phyloP scores from a whole-genome alignment of 2,329 filamentous ascomycete genomes.

The Botryotinia convoluta region DNA sequence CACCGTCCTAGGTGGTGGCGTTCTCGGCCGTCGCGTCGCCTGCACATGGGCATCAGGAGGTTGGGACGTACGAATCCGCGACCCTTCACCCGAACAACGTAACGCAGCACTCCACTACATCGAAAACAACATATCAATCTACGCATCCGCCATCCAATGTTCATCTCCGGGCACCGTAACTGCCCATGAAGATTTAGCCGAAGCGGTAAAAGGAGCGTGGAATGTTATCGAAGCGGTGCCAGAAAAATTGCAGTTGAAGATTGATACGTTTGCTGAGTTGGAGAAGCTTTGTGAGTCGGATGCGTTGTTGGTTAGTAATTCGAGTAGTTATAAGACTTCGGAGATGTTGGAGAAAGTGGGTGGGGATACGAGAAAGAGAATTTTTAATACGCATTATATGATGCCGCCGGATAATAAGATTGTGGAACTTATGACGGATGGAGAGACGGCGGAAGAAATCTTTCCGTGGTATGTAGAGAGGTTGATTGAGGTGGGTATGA shows the following conservation, averaged over 20 bases:
- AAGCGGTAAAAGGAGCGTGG: constrained; percentile 37
- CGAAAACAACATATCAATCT: constrained; percentile 37
- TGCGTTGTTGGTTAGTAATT: constrained; percentile 47
- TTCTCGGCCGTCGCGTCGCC: constrained; percentile 45
- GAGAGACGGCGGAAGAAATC: constrained; percentile 36
- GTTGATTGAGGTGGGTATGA: constrained; percentile 39
- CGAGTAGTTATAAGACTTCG: constrained; percentile 46
- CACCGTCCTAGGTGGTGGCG: constrained; percentile 44
- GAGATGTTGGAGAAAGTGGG: constrained; percentile 45
- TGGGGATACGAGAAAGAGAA: constrained; percentile 38
- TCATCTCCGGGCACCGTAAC: constrained; percentile 11
- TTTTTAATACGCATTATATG: constrained; percentile 47
- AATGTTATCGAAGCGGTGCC: constrained; percentile 44
- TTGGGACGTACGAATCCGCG: constrained; percentile 44
- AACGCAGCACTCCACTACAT: constrained; percentile 43
- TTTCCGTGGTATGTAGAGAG: constrained; percentile 37
- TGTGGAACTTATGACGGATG: constrained; percentile 43
- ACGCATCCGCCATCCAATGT: background rate
- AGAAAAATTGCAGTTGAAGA: constrained; percentile 45
- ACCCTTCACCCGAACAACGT: constrained; percentile 42
- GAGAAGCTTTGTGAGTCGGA: constrained; percentile 40
- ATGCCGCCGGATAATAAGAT: constrained; percentile 32
- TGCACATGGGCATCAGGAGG: constrained; percentile 44
- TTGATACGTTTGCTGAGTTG: constrained; percentile 41
- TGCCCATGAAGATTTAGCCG: constrained; percentile 22